These are phyloP conservation scores for Graphilbum ipis-grandicollis DNA, from an alignment of 2,329 filamentous ascomycete species.

Conservation along the genomic window DNA sequence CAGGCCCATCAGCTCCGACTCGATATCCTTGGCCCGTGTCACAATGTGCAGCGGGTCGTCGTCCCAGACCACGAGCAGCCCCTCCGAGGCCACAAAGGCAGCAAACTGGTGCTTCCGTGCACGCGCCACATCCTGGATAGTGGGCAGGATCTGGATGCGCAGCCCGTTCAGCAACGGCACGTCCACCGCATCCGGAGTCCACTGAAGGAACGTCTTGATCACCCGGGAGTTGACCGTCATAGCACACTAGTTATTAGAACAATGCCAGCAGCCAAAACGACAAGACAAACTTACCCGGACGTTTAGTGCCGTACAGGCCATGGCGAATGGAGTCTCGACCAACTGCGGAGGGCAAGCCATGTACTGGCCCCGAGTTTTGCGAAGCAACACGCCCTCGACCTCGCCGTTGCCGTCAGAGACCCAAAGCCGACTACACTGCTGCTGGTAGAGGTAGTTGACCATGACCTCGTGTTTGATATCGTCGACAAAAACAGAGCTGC, in stretches of 20 bases:
- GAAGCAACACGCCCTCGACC: slow-evolving; percentile 54
- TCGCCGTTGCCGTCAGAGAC: slow-evolving; percentile 51
- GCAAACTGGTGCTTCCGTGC: slow-evolving; percentile 68
- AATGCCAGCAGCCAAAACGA: not conserved
- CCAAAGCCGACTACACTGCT: slow-evolving; percentile 61
- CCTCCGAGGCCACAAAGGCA: slow-evolving; percentile 57
- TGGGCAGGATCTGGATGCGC: slow-evolving; percentile 59
- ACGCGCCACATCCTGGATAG: slow-evolving; percentile 49
- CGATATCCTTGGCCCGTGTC: slow-evolving; percentile 51
- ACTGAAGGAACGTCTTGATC: slow-evolving; percentile 61
- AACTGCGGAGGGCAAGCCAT: slow-evolving; percentile 55
- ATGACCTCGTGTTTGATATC: slow-evolving; percentile 70
- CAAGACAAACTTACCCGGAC: slow-evolving; percentile 35
- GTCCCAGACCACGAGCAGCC: slow-evolving; percentile 64
- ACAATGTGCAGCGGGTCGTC: slow-evolving; percentile 59
- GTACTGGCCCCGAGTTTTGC: slow-evolving; percentile 51
- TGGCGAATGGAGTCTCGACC: slow-evolving; percentile 42
- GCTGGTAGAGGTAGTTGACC: slow-evolving; percentile 69
- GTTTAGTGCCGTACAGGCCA: slow-evolving; percentile 51
- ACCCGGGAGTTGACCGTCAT: slow-evolving; percentile 71
- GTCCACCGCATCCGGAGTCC: slow-evolving; percentile 54
- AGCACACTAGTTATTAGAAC: slow-evolving; percentile 28
- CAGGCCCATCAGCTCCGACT: slow-evolving; percentile 60
- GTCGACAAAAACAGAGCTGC: slow-evolving; percentile 41
- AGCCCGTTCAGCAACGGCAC: slow-evolving; percentile 62